Base-by-base conservation (phyloP, 1,284 basidiomycete species). In the Moniliophthora roreri region DNA sequence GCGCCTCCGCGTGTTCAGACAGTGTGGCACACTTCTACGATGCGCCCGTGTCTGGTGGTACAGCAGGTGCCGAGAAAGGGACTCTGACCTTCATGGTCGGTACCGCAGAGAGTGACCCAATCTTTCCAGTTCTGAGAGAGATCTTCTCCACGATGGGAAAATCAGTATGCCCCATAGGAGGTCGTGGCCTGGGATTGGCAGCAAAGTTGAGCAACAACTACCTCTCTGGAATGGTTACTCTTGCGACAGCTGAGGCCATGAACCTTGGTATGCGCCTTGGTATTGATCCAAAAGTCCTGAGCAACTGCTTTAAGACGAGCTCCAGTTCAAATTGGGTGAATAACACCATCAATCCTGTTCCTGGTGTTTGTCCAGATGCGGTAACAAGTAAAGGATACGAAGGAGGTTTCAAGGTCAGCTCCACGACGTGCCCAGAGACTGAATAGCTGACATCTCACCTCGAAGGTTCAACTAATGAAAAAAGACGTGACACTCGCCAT, bases 131-230 rank as follows among this genome's bases (percentile, higher is more conserved):
- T 21, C 60, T 75, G 23, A 60, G 60, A 18, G 37, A 52, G 5
- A 60, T 73, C 34, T 66, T 73, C 44, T 63, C 64, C 15, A 60
- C 58, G 26, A 71, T 73, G 69, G 72, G 72, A 4, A 67, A 57
- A 8, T 63, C 69, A 3, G 63, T 74, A 38, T 60, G 69, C 51
- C 63, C 69, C 1, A 60, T 70, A 28, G 72, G 71, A 24, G 70
- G 69, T 0, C 67, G 63, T 3, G 66, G 70, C 7, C 67, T 73
- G 20, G 72, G 73, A 13, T 60, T 75, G 2, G 71, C 71, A 21
- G 69, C 72, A 15, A 75, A 74, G 55, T 54, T 74, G 35, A 71
- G 70, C 60, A 73, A 74, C 54, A 75, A 74, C 51, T 74, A 74
- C 54, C 63, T 74, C 20, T 70, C 67, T n/a, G 69, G 69, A 1